Evolutionary conservation across 2,329 filamentous ascomycete species (phyloP).

Genomic region (Fusarium phyllophilum): DNA sequence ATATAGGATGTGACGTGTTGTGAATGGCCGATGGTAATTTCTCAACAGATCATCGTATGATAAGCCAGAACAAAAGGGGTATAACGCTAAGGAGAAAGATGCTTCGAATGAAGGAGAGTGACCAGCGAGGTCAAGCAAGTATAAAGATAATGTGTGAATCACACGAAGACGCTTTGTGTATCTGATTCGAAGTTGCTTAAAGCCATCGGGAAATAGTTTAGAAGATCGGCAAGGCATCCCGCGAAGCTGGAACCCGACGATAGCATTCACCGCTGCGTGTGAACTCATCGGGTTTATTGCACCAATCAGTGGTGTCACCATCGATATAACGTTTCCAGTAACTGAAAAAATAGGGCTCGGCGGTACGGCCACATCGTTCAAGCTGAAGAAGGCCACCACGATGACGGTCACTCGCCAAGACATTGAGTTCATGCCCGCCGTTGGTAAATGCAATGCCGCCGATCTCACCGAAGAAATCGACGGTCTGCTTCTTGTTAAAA

Average conservation of each 20-base stretch:
- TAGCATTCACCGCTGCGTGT: slow-evolving; percentile 23
- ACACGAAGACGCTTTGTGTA: neutral
- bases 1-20: neutral
- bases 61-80: slow-evolving; percentile 31
- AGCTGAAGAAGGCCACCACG: slow-evolving; percentile 75
- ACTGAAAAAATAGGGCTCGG: slow-evolving; percentile 41
- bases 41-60: neutral
- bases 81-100: slow-evolving; percentile 21
- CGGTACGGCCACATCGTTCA: slow-evolving; percentile 55
- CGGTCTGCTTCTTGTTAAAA: slow-evolving; percentile 72
- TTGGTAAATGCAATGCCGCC: slow-evolving; percentile 74
- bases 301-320: slow-evolving; percentile 17
- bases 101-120: neutral
- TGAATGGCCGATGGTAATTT: neutral
- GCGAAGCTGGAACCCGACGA: slow-evolving; percentile 28
- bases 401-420: slow-evolving; percentile 72
- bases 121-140: slow-evolving; percentile 7
- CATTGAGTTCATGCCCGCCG: slow-evolving; percentile 73
- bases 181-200: neutral
- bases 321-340: slow-evolving; percentile 26
- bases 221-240: slow-evolving; percentile 31
- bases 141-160: slow-evolving; percentile 6
- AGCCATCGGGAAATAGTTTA: neutral
- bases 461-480: slow-evolving; percentile 81
- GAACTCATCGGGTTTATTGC: slow-evolving; percentile 4